Evolutionary conservation across 441 rosid genomes (phyloP).

Genomic region (Bruguiera hainesii): DNA sequence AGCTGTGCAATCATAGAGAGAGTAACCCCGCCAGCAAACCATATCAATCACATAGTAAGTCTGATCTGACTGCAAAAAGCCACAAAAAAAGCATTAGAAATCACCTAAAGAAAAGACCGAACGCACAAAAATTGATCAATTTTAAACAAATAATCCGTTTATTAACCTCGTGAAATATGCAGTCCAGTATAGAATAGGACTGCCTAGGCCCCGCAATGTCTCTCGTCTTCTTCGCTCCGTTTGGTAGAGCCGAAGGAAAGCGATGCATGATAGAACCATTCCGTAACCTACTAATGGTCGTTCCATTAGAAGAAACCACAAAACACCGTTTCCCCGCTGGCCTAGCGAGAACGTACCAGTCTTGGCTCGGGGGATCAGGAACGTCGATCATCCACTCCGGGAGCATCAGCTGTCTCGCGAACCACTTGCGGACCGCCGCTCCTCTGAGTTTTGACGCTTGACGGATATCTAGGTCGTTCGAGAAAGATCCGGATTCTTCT

Average conservation of each 20-base stretch:
- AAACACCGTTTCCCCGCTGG: conserved; percentile 94
- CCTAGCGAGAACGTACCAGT: conserved; percentile 85
- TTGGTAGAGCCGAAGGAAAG: conserved; percentile 85
- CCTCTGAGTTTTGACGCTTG: conserved; percentile 68
- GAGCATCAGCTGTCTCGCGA: conserved; percentile 72
- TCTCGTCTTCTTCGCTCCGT: conserved; percentile 63
- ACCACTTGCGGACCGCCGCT: conserved; percentile 67
- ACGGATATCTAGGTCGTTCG: conserved; percentile 47
- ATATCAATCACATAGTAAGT: conserved; percentile 89
- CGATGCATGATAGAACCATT: conserved; percentile 81
- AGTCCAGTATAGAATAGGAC: conserved; percentile 81
- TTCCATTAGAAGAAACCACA: conserved; percentile 78
- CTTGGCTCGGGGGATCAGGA: conserved; percentile 56
- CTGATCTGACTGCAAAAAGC: conserved; percentile 58
- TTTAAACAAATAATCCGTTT: background rate
- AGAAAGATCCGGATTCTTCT: conserved; percentile 23
- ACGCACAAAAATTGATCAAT: background rate
- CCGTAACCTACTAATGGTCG: conserved; percentile 73
- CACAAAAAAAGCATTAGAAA: background rate
- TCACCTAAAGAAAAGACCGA: conserved; percentile 9
- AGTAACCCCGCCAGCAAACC: conserved; percentile 92
- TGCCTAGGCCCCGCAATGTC: conserved; percentile 62
- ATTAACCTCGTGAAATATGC: conserved; percentile 90
- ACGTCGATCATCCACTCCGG: conserved; percentile 94
- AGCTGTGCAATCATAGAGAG: conserved; percentile 81